Percentiles rank a stretch among this genome's conserved stretches.
Conservation (phyloP, 257 asterid genomes). For the Primulina eburnea region DNA sequence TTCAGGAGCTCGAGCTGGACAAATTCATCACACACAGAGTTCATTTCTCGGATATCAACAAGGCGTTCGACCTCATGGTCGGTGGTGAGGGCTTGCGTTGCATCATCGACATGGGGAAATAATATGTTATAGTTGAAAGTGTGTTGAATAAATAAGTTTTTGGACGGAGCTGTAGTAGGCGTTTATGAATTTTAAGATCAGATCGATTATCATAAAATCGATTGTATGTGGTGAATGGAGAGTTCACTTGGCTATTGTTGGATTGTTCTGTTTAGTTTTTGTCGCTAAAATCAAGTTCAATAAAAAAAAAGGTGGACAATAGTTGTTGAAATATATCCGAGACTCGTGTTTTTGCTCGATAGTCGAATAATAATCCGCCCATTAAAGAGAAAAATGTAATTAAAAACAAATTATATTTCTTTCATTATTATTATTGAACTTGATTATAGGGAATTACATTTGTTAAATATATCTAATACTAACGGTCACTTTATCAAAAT, state of each 20-base stretch:
- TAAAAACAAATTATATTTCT: too few relatives aligned
- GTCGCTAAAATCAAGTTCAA: neutral
- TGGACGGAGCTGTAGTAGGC: too few relatives aligned
- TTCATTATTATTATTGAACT: too few relatives aligned
- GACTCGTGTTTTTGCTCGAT: too few relatives aligned
- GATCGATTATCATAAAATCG: neutral
- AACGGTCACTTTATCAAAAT: too few relatives aligned
- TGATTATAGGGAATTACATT: too few relatives aligned
- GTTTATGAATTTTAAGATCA: too few relatives aligned
- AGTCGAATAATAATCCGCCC: too few relatives aligned
- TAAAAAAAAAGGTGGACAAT: neutral
- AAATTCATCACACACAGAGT: slow-evolving; percentile 57
- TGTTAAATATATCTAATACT: too few relatives aligned
- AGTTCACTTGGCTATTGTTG: neutral
- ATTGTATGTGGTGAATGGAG: neutral
- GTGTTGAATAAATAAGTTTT: too few relatives aligned
- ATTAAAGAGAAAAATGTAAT: too few relatives aligned
- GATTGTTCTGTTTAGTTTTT: neutral
- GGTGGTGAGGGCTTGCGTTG: slow-evolving; percentile 53
- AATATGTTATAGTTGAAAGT: neutral
- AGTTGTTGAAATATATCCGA: too few relatives aligned
- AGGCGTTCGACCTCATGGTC: slow-evolving; percentile 60
- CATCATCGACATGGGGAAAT: slow-evolving; percentile 50
- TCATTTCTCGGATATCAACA: slow-evolving; percentile 60
- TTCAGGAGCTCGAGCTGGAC: slow-evolving; percentile 58